Conservation (phyloP, 345 rosid species). For the Rhodomyrtus tomentosa region DNA sequence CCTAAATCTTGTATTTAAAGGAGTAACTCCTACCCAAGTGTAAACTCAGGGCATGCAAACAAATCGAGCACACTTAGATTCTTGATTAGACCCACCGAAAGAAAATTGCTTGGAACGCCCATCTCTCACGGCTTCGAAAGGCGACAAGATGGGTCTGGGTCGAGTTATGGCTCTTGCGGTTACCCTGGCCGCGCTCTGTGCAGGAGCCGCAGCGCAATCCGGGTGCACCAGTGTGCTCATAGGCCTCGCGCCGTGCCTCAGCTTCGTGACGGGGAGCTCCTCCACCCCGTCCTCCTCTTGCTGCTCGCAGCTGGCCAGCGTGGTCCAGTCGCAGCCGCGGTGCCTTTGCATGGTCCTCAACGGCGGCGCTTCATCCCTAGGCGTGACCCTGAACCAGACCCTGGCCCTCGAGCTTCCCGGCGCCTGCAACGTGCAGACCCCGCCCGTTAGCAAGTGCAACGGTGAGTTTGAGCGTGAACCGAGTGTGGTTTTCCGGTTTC, state of each 20-base stretch:
- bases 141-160: not conserved
- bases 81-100: not conserved
- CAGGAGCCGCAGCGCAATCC: slow-evolving; percentile 20
- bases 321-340: slow-evolving; percentile 32
- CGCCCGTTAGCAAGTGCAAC: slow-evolving; percentile 40
- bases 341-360: slow-evolving; percentile 37
- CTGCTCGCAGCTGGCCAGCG: slow-evolving; percentile 44
- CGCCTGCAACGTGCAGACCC: slow-evolving; percentile 41
- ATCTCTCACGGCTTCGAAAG: not conserved
- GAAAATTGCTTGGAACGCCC: not conserved
- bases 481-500: not conserved
- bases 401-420: slow-evolving; percentile 37
- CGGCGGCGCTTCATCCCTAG: slow-evolving; percentile 24
- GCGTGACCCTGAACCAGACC: slow-evolving; percentile 34
- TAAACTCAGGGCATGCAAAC: not conserved
- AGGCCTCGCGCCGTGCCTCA: slow-evolving; percentile 33
- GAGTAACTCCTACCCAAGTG: not conserved
- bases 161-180: slow-evolving; percentile 1
- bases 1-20: not conserved
- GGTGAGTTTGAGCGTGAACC: slow-evolving; percentile 5
- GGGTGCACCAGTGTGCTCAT: slow-evolving; percentile 28
- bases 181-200: slow-evolving; percentile 8
- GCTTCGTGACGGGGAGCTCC: slow-evolving; percentile 24
- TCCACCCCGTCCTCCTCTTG: slow-evolving; percentile 36
- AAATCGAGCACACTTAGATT: not conserved